Conservation (phyloP, 371 early-diverging fungal genomes). For the Mucor irregularis region DNA sequence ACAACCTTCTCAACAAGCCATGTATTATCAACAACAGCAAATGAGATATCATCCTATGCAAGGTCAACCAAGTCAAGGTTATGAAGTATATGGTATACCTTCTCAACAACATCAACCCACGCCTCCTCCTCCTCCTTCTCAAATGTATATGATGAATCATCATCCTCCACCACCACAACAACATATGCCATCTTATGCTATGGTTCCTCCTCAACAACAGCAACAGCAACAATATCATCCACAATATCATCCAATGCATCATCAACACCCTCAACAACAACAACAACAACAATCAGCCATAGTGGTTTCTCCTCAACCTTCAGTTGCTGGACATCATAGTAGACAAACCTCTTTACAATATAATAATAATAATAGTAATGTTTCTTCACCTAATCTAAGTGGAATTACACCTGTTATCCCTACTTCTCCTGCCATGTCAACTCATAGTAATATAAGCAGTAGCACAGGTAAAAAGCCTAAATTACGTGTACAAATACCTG, state of each 20-base stretch:
- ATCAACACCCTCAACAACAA: conserved; percentile 13
- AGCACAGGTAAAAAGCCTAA: conserved; percentile 39
- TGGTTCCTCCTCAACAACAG: conserved; percentile 8
- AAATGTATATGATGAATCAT: neutral
- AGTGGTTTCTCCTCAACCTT: conserved; percentile 19
- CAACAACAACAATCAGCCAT: conserved; percentile 12
- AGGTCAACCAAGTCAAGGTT: conserved; percentile 19
- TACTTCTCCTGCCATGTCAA: conserved; percentile 30
- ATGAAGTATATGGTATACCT: conserved; percentile 41
- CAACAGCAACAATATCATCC: conserved; percentile 6
- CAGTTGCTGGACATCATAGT: conserved; percentile 16
- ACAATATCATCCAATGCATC: conserved; percentile 3
- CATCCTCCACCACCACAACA: neutral
- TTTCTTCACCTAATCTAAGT: conserved; percentile 19
- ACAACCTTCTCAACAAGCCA: neutral
- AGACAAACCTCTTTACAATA: conserved; percentile 20
- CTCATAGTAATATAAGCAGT: conserved; percentile 21
- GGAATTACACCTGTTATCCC: no score
- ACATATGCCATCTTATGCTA: conserved; percentile 7
- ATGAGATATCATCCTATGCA: no score
- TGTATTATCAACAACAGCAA: conserved; percentile 16
- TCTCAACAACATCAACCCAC: conserved; percentile 9
- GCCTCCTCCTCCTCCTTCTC: conserved; percentile 8
- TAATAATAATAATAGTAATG: conserved; percentile 1
- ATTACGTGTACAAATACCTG: conserved; percentile 56